Evolutionary conservation across 2,329 filamentous ascomycete species (phyloP).

Genomic region (Orbilia javanica): DNA sequence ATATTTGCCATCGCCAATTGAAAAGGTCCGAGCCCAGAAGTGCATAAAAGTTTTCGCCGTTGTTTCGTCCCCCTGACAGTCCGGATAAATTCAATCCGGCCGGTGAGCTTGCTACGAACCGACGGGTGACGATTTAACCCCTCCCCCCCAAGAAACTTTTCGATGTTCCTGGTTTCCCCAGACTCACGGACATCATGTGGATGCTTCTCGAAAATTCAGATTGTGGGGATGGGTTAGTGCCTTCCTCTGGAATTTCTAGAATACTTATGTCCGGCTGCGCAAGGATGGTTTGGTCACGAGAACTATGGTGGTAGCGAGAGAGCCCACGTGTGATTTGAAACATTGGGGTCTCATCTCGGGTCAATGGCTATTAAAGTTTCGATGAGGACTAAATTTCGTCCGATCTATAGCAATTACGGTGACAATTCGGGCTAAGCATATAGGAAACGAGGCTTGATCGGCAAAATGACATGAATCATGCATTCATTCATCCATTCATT

Average conservation of each 20-base stretch:
- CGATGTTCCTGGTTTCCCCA: background rate
- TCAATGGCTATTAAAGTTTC: background rate
- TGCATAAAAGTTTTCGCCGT: background rate
- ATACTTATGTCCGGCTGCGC: background rate
- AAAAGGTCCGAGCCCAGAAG: background rate
- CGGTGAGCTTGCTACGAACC: background rate
- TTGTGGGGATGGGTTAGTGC: background rate
- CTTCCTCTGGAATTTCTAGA: constrained; percentile 8
- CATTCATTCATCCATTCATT: constrained; percentile 17
- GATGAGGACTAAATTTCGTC: background rate
- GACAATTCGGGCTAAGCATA: background rate
- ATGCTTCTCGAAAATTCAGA: background rate
- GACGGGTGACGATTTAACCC: background rate
- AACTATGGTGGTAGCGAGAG: background rate
- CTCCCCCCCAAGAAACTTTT: background rate
- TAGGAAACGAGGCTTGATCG: background rate
- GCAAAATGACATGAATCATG: constrained; percentile 22
- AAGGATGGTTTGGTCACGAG: background rate
- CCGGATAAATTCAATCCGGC: background rate
- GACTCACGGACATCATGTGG: background rate
- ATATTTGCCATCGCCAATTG: background rate
- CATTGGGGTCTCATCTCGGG: background rate
- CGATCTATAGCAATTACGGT: background rate
- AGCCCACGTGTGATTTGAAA: background rate
- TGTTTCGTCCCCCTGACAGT: too few species aligned